A percentile compares a stretch with the other conserved stretches of the same genome.
phyloP scores from a whole-genome alignment of 1,139 yeast genomes.

The Yamadazyma conglobata region DNA sequence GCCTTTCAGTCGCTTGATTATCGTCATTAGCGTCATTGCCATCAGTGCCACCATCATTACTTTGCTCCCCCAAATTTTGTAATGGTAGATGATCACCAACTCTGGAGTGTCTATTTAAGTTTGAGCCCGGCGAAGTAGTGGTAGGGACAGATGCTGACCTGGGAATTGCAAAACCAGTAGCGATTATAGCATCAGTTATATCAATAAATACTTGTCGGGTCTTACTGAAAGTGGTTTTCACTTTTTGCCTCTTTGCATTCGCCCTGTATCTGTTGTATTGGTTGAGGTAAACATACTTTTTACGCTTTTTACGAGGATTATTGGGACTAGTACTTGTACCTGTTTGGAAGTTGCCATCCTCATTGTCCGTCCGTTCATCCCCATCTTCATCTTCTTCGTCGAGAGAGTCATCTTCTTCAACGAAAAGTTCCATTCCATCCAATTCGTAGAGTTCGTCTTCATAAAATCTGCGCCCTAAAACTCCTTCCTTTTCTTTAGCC shows the following conservation, averaged over 20 bases:
- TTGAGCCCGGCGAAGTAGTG: conserved; percentile 5
- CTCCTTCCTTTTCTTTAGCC: conserved; percentile 71
- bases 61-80: conserved; percentile 4
- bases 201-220: conserved; percentile 38
- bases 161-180: conserved; percentile 61
- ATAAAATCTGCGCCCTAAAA: conserved; percentile 73
- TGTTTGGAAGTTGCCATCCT: neutral
- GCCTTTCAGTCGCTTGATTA: neutral
- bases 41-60: conserved; percentile 14
- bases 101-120: neutral
- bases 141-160: conserved; percentile 44
- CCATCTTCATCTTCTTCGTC: conserved; percentile 11
- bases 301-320: too few relatives aligned
- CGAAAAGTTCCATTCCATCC: conserved; percentile 42
- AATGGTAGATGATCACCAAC: conserved; percentile 4
- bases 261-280: conserved; percentile 5
- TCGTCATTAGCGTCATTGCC: neutral
- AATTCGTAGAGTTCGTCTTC: conserved; percentile 60
- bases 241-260: neutral
- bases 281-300: conserved; percentile 4
- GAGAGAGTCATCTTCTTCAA: conserved; percentile 27
- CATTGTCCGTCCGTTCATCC: conserved; percentile 5
- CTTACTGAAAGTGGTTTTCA: conserved; percentile 18
- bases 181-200: conserved; percentile 53
- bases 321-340: neutral